Conservation (phyloP, 2,329 filamentous ascomycete genomes). For the Beauveria pseudobassiana region DNA sequence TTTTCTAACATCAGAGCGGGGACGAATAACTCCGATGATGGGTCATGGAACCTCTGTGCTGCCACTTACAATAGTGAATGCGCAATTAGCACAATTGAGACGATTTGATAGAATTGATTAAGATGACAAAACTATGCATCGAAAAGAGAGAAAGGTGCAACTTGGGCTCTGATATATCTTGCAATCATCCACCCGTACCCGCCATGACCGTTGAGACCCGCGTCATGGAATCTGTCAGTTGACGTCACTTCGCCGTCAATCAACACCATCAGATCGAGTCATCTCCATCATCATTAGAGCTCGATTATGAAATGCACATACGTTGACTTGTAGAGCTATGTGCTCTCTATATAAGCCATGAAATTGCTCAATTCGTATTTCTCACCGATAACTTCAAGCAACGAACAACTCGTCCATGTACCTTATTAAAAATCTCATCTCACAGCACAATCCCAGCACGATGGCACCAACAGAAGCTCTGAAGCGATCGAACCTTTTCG, state of each 20-base stretch:
- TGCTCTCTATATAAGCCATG: neutral
- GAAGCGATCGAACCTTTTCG: conserved; percentile 26
- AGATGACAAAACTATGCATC: too few relatives aligned
- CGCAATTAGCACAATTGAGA: too few relatives aligned
- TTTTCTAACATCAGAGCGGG: neutral
- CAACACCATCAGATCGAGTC: neutral
- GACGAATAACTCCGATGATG: neutral
- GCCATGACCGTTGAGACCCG: neutral
- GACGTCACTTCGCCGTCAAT: conserved; percentile 1
- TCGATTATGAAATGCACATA: neutral
- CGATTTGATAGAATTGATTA: too few relatives aligned
- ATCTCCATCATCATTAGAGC: neutral
- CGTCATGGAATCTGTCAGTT: conserved; percentile 1
- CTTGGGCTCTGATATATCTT: too few relatives aligned
- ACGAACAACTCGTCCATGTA: too few relatives aligned
- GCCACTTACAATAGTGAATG: too few relatives aligned
- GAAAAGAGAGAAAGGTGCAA: too few relatives aligned
- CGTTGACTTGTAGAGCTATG: neutral
- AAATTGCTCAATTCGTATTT: too few relatives aligned
- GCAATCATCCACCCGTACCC: too few relatives aligned
- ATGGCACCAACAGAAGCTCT: conserved; percentile 6
- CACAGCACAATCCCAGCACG: neutral
- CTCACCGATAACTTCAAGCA: too few relatives aligned
- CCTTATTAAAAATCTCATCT: neutral
- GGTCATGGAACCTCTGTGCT: too few relatives aligned